Evolutionary conservation across 352 stramenopile species (phyloP).

Genomic region (Phytophthora pisi): DNA sequence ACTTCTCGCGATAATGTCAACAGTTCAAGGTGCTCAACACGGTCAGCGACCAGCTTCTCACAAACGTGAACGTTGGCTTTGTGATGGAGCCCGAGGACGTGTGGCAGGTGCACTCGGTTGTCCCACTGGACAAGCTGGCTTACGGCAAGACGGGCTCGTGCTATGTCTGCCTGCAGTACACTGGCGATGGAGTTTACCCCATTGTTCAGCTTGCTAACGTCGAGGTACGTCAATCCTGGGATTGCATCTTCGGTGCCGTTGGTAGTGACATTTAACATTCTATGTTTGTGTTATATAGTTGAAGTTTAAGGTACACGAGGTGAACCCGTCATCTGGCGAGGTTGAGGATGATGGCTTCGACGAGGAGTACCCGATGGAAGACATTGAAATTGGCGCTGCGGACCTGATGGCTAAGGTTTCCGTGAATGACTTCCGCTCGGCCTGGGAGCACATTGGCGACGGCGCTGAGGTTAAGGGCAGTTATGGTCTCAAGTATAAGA

Average conservation of each 20-base stretch:
- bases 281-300: conserved; percentile 54
- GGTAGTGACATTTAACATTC: conserved; percentile 9
- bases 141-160: conserved; percentile 95
- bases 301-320: conserved; percentile 95
- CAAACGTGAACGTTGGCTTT: conserved; percentile 94
- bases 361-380: conserved; percentile 99
- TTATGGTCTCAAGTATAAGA: conserved; percentile 97
- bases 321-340: conserved; percentile 95
- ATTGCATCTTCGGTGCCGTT: conserved; percentile 6
- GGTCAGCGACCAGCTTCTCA: conserved; percentile 97
- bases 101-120: conserved; percentile 92
- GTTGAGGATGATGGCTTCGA: conserved; percentile 92
- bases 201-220: conserved; percentile 91
- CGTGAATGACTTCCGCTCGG: conserved; percentile 95
- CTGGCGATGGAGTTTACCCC: conserved; percentile 74
- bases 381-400: conserved; percentile 94
- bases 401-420: conserved; percentile 98
- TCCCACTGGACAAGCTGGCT: conserved; percentile 86
- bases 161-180: conserved; percentile 94
- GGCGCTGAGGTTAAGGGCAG: conserved; percentile 96
- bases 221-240: conserved; percentile 58
- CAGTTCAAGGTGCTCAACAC: conserved; percentile 99
- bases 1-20: conserved; percentile 25
- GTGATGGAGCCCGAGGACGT: conserved; percentile 91
- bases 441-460: conserved; percentile 96